These are phyloP conservation scores for Boletus sensibilis DNA, from an alignment of 768 basidiomycete species.

Conservation along the genomic window DNA sequence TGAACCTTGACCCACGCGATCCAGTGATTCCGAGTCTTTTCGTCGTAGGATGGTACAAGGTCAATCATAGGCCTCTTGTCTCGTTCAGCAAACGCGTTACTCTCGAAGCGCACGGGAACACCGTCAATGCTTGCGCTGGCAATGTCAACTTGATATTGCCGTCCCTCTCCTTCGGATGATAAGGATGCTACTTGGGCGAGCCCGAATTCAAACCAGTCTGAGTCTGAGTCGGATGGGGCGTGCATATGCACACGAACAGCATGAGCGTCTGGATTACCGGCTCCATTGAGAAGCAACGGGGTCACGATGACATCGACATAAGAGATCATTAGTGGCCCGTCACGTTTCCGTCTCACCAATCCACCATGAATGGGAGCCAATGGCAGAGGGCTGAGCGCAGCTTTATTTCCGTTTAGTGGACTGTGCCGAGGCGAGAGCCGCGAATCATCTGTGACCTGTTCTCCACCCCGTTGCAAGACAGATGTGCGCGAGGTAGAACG, in stretches of 20 bases:
- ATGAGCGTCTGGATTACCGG: conserved; percentile 45
- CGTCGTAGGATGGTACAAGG: conserved; percentile 47
- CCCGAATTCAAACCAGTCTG: conserved; percentile 79
- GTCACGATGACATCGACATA: conserved; percentile 55
- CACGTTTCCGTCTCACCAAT: conserved; percentile 42
- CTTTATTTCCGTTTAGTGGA: conserved; percentile 21
- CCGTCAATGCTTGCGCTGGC: conserved; percentile 63
- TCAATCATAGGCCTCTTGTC: conserved; percentile 35
- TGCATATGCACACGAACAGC: conserved; percentile 58
- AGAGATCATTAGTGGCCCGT: conserved; percentile 62
- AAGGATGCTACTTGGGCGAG: conserved; percentile 45
- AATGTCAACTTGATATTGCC: conserved; percentile 45
- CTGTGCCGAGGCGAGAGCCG: conserved; percentile 21
- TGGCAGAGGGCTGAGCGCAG: conserved; percentile 11
- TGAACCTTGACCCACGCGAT: conserved; percentile 63
- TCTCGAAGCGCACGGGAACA: conserved; percentile 60
- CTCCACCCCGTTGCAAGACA: conserved; percentile 17
- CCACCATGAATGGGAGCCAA: conserved; percentile 25
- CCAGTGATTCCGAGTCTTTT: conserved; percentile 58
- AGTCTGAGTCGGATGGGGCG: conserved; percentile 55
- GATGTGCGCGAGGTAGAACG: conserved; percentile 38
- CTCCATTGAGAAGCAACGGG: conserved; percentile 37
- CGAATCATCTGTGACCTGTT: conserved; percentile 21
- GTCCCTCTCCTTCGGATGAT: conserved; percentile 14
- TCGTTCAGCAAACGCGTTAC: conserved; percentile 40